phyloP scores from a whole-genome alignment of 768 basidiomycete genomes.

The Leccinum longicurvipes region DNA sequence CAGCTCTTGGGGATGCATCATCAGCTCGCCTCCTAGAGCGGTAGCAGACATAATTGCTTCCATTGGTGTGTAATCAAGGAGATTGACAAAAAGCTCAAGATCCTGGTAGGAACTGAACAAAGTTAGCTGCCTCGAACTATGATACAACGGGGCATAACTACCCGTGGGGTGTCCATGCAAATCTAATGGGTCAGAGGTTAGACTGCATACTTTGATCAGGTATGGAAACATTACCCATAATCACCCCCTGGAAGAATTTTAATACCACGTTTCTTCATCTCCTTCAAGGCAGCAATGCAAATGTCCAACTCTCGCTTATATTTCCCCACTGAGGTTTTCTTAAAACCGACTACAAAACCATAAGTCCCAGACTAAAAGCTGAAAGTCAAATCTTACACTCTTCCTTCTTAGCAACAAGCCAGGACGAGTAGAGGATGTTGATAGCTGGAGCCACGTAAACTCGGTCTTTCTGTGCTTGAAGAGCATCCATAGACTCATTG shows the following conservation, averaged over 20 bases:
- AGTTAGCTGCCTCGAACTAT: neutral
- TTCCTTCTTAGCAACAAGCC: constrained; percentile 24
- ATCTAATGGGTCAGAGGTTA: constrained; percentile 10
- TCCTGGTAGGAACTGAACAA: constrained; percentile 32
- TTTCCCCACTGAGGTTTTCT: constrained; percentile 11
- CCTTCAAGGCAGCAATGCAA: constrained; percentile 32
- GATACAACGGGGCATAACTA: neutral
- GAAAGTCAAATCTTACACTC: constrained; percentile 15
- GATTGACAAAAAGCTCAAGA: constrained; percentile 36
- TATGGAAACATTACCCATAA: constrained; percentile 28
- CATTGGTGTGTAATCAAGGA: constrained; percentile 35
- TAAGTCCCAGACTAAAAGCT: neutral
- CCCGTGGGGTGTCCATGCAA: constrained; percentile 35
- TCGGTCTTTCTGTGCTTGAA: constrained; percentile 34
- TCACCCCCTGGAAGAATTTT: constrained; percentile 38
- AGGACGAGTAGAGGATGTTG: constrained; percentile 28
- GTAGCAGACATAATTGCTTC: constrained; percentile 36
- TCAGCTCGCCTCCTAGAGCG: constrained; percentile 35
- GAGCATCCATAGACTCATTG: constrained; percentile 34
- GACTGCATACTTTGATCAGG: neutral
- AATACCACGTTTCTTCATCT: constrained; percentile 36
- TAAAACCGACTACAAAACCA: constrained; percentile 18
- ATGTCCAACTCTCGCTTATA: constrained; percentile 34
- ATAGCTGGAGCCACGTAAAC: constrained; percentile 34
- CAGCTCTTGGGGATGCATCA: constrained; percentile 35